Evolutionary conservation across 1,139 yeast species (phyloP).

Genomic region (Magnusiomyces sp.): DNA sequence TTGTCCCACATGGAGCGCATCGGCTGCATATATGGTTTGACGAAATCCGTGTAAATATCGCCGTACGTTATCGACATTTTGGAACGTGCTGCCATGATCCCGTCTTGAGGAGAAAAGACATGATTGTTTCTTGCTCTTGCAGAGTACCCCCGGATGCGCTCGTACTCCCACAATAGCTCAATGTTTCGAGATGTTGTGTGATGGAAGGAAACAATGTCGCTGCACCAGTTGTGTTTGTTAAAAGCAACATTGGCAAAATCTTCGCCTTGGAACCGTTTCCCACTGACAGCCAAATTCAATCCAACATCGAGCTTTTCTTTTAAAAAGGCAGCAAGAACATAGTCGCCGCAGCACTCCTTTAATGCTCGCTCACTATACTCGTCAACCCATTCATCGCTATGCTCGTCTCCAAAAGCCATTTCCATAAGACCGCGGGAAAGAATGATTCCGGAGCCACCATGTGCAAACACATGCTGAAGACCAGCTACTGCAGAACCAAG

Average conservation of each 20-base stretch:
- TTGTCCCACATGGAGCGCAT: slow-evolving; percentile 27
- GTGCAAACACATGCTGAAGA: slow-evolving; percentile 28
- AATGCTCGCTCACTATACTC: slow-evolving; percentile 25
- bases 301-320: slow-evolving; percentile 19
- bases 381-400: slow-evolving; percentile 19
- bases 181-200: slow-evolving; percentile 29
- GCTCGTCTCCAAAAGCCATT: slow-evolving; percentile 18
- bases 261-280: slow-evolving; percentile 30
- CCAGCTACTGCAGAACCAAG: slow-evolving; percentile 21
- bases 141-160: slow-evolving; percentile 20
- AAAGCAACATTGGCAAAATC: slow-evolving; percentile 20
- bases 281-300: slow-evolving; percentile 18
- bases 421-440: slow-evolving; percentile 14
- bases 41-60: slow-evolving; percentile 23
- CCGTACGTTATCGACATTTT: slow-evolving; percentile 15
- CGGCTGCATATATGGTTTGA: slow-evolving; percentile 22
- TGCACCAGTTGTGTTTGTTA: slow-evolving; percentile 26
- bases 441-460: slow-evolving; percentile 28
- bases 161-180: slow-evolving; percentile 33
- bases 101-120: slow-evolving; percentile 11
- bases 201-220: slow-evolving; percentile 30
- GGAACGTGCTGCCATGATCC: slow-evolving; percentile 12
- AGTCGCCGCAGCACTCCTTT: slow-evolving; percentile 32
- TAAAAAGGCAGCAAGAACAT: slow-evolving; percentile 27
- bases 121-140: slow-evolving; percentile 1